Conservation (phyloP, 139 green algal species). For the Auxenochlorella protothecoides region DNA sequence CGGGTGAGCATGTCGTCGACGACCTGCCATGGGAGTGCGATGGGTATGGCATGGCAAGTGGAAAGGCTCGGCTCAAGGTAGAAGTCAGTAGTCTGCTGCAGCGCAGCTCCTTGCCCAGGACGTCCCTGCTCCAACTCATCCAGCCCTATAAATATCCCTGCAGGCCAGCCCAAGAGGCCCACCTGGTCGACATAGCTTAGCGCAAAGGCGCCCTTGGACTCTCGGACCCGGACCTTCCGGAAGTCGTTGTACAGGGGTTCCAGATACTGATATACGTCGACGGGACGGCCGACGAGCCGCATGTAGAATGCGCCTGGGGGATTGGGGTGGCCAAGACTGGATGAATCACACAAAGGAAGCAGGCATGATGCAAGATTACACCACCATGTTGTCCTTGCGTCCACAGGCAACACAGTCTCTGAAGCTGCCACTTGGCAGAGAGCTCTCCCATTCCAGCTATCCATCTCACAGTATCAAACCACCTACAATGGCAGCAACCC, state of each 20-base stretch:
- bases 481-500: too few relatives aligned
- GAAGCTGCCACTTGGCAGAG: too few relatives aligned
- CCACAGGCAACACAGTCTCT: too few relatives aligned
- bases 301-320: slow-evolving; percentile 89
- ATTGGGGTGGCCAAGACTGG: not conserved
- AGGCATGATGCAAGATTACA: not conserved
- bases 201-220: slow-evolving; percentile 48
- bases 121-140: too few relatives aligned
- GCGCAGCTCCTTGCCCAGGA: not conserved
- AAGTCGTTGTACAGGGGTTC: slow-evolving; percentile 98
- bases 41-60: not conserved
- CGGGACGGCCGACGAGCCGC: slow-evolving; percentile 72
- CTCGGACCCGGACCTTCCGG: slow-evolving; percentile 59
- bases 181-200: slow-evolving; percentile 80
- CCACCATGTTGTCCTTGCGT: too few relatives aligned
- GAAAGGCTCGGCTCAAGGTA: not conserved
- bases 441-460: too few relatives aligned
- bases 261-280: slow-evolving; percentile 94
- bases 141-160: too few relatives aligned
- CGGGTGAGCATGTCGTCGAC: slow-evolving; percentile 82
- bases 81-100: not conserved
- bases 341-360: not conserved
- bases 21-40: slow-evolving; percentile 9
- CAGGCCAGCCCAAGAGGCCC: not conserved
- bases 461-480: too few relatives aligned